Evolutionary conservation across 805 yeast genomes (phyloP), one percentile per base, ranked within the genome.

Genomic region (Groenewaldozyma salmanticensis): DNA sequence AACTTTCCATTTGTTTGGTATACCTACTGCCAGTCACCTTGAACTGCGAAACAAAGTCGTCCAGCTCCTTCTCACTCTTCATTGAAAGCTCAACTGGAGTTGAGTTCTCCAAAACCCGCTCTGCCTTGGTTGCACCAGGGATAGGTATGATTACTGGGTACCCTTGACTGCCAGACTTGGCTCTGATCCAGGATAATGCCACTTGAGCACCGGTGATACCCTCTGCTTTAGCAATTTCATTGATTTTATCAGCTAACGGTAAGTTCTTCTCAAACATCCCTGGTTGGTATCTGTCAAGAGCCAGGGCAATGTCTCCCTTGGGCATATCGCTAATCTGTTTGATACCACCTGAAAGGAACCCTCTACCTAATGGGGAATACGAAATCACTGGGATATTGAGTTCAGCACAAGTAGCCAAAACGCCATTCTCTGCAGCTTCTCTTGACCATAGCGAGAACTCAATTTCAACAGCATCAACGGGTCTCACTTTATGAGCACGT

Each of bases 351-450:
- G 90, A 78, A 41, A 87, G 67, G 45, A 79, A 64, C 1, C 95
- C 96, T 52, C 83, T 71, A 6, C 87, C 80, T 42, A 87, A 67
- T 22, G 96, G 96, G 22, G 94, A 81, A 61, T 87, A 87, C 20
- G 87, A 83, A 43, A 84, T 66, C 22, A 84, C 65, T 11, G 92
- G 81, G 42, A 87, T 72, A 13, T 67, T 67, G 27, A 69, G 60
- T 46, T 79, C 75, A 17, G 72, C 68, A 48, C 80, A 74, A 4
- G 72, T 69, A 3, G 68, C 73, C 46, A 79, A 71, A 17, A 81
- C 68, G 1, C 90, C 95, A 55, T 81, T 76, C 2, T 57, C 44
- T 34, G 76, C 54, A 31, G 79, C 71, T 13, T 81, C 83, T 35
- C 74, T 71, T n/a, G 76, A 59, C 64, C 80, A 74, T 43, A 88